Conservation (phyloP, 345 rosid species). For the Citrus maxima region DNA sequence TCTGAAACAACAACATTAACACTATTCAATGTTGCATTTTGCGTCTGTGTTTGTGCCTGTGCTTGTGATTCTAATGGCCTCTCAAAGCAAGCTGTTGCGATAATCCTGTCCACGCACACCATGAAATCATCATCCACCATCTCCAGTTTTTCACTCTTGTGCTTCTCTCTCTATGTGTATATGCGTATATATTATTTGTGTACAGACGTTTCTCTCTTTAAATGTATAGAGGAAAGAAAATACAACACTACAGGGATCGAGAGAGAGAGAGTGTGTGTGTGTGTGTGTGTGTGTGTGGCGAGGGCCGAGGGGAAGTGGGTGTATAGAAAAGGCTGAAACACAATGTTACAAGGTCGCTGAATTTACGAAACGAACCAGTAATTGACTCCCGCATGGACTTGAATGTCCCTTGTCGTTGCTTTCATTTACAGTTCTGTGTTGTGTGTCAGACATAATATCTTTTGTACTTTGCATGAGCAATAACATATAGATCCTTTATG, state of each 20-base stretch:
- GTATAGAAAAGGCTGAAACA: constrained; percentile 7
- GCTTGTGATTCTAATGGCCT: neutral
- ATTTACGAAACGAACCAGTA: constrained; percentile 32
- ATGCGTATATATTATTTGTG: too few relatives aligned
- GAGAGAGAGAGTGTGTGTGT: neutral
- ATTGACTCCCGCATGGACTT: neutral
- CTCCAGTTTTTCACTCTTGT: neutral
- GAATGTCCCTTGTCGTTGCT: neutral
- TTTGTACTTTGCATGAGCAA: neutral
- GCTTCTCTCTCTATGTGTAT: neutral
- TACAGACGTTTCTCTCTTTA: neutral
- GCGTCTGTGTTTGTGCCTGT: neutral
- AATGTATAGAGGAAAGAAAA: neutral
- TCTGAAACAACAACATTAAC: neutral
- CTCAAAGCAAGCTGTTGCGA: constrained; percentile 37
- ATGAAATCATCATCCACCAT: constrained; percentile 52
- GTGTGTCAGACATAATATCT: neutral
- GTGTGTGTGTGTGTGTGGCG: neutral
- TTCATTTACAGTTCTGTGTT: neutral
- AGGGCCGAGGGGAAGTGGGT: neutral
- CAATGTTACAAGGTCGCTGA: constrained; percentile 14
- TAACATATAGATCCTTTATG: neutral
- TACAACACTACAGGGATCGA: too few relatives aligned
- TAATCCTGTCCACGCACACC: constrained; percentile 40
- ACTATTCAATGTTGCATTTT: neutral